Base-by-base conservation (phyloP, 768 basidiomycete species). In the Tricholoma sp. region DNA sequence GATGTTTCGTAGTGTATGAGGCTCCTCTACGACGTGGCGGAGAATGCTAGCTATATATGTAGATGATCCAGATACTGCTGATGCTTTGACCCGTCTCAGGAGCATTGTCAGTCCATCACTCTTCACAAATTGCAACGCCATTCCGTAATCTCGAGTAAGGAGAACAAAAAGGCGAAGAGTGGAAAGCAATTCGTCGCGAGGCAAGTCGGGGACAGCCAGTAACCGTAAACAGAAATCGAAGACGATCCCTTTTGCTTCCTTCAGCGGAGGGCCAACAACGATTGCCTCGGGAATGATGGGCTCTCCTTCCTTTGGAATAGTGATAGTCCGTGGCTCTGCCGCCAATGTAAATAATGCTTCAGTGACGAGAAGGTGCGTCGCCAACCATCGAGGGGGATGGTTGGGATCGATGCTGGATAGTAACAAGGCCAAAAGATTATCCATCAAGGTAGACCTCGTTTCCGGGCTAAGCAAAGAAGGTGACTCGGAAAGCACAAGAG, bases 1-100 rank as follows among this genome's bases (percentile, higher is more conserved):
- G 62, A 91, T 78, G 9, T 74, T 75, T 55, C 83, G 80, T 42
- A 98, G 68, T 7, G 79, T 80, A 2, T 72, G 66, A 2, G 77
- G 64, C 60, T 94, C 91, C 71, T 99, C 97, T 50, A 95, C 83
- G 52, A 92, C 72, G 66, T 99, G 97, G 6, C 97, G 88, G n/a
- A 98, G 76, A 58, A 98, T 89, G 64, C 88, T 89, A 41, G 86
- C 85, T 53, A 94, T 81, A 68, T 94, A 92, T 0, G 89, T 85
- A 47, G 92, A 91, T 60, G 86, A 88, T 17, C 88, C 86, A 29
- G 76, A 69, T 8, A 85, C 82, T 13, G 85, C 78, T 0, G 84
- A 74, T 15, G 76, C 72, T 60, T 82, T 82, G 61, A 94, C 76
- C 31, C 86, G 82, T 53, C 79, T 76, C 72, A 96, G 85, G 17